Evolutionary conservation across 495 filamentous ascomycete genomes (phyloP).

Genomic region (Daldinia grandis): DNA sequence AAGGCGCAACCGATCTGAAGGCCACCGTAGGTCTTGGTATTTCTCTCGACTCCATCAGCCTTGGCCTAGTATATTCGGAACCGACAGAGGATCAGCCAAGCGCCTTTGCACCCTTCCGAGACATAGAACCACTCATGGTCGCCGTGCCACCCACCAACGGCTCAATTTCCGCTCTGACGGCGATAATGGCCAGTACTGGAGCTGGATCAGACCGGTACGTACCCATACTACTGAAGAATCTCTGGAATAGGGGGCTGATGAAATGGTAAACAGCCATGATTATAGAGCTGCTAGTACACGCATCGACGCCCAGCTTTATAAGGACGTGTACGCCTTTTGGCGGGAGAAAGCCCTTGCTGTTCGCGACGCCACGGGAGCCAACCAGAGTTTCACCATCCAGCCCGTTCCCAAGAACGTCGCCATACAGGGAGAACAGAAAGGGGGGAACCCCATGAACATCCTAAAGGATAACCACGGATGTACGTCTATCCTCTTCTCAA

Average conservation of each 20-base stretch:
- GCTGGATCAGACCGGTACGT: background rate
- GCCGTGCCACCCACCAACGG: constrained; percentile 15
- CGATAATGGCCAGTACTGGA: background rate
- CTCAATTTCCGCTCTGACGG: constrained; percentile 11
- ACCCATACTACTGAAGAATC: background rate
- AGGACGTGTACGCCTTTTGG: constrained; percentile 45
- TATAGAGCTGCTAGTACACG: constrained; percentile 35
- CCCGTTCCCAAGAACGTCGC: constrained; percentile 31
- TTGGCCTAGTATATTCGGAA: constrained; percentile 18
- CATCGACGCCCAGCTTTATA: constrained; percentile 43
- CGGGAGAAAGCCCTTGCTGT: constrained; percentile 23
- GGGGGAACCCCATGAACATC: constrained; percentile 33
- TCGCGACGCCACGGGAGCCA: constrained; percentile 34
- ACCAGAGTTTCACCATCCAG: constrained; percentile 44
- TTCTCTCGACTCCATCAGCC: background rate
- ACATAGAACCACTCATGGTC: background rate
- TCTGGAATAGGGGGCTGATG: background rate
- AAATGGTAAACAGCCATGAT: constrained; percentile 35
- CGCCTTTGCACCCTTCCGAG: constrained; percentile 18
- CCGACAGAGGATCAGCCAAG: constrained; percentile 5
- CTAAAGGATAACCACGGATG: constrained; percentile 20
- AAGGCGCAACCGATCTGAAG: constrained; percentile 26
- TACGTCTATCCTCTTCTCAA: constrained; percentile 2
- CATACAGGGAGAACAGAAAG: constrained; percentile 16
- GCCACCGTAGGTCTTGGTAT: constrained; percentile 11